These are phyloP conservation scores for Silene latifolia DNA, from an alignment of 148 eudicot genomes.

Conservation along the genomic window DNA sequence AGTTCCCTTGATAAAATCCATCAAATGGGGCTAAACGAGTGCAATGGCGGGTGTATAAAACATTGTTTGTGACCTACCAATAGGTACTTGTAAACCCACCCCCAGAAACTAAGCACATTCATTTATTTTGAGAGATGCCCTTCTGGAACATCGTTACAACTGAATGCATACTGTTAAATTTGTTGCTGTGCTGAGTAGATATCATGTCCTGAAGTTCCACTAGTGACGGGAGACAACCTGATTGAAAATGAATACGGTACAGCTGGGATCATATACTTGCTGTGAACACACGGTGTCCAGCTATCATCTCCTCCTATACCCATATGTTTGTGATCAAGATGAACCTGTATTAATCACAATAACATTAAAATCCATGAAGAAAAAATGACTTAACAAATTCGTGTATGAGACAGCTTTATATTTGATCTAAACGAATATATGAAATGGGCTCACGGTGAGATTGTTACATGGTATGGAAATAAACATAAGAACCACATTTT, in stretches of 20 bases:
- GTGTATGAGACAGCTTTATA: not conserved
- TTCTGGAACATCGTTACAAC: not conserved
- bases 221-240: conserved; percentile 52
- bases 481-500: too few species aligned
- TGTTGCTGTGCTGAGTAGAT: conserved; percentile 58
- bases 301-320: conserved; percentile 98
- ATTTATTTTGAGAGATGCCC: conserved; percentile 2
- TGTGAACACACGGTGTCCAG: conserved; percentile 88
- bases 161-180: not conserved
- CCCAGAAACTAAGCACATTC: too few species aligned
- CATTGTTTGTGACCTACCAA: too few species aligned
- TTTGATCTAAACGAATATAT: too few species aligned
- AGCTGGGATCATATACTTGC: conserved; percentile 66
- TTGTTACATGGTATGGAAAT: too few species aligned
- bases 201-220: conserved; percentile 36
- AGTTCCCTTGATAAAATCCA: too few species aligned
- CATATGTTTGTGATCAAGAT: conserved; percentile 99
- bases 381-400: not conserved
- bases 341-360: conserved; percentile 53
- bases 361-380: not conserved
- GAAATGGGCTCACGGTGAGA: too few species aligned
- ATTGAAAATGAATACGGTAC: conserved; percentile 62
- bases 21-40: too few species aligned
- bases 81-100: too few species aligned
- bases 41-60: too few species aligned